These are phyloP conservation scores for Gossypium lobatum DNA, from an alignment of 441 rosid genomes.

Conservation along the genomic window DNA sequence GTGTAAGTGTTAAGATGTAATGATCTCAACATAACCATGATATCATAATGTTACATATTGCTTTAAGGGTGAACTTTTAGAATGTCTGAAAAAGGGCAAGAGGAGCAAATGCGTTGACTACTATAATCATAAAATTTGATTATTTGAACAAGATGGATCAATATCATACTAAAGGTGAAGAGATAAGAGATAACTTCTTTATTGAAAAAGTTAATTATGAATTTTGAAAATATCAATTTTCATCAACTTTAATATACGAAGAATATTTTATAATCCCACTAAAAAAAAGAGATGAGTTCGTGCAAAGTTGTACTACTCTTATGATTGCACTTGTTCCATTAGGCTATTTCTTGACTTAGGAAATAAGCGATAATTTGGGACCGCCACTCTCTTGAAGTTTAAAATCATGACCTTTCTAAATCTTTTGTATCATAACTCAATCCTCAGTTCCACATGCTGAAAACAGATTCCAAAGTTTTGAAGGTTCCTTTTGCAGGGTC, in stretches of 20 bases:
- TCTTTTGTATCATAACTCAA: background rate
- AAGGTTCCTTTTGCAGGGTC: background rate
- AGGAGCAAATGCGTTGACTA: conserved; percentile 10
- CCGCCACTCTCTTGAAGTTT: conserved; percentile 6
- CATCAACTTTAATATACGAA: too few species aligned
- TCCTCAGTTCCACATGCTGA: background rate
- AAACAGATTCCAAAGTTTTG: conserved; percentile 1
- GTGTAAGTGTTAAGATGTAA: background rate
- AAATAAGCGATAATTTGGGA: background rate
- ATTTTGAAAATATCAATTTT: too few species aligned
- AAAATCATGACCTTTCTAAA: background rate
- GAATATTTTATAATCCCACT: too few species aligned
- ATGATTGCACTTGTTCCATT: background rate
- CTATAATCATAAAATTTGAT: background rate
- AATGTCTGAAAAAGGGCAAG: conserved; percentile 9
- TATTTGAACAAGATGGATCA: background rate
- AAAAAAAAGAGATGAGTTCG: background rate
- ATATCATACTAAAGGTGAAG: background rate
- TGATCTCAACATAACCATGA: background rate
- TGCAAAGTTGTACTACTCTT: background rate
- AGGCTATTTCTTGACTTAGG: background rate
- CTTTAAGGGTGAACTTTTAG: background rate
- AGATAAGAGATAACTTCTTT: background rate
- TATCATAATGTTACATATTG: background rate
- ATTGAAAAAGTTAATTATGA: too few species aligned